Conservation (phyloP, 805 yeast species). For the Sugiyamaella smithiae region DNA sequence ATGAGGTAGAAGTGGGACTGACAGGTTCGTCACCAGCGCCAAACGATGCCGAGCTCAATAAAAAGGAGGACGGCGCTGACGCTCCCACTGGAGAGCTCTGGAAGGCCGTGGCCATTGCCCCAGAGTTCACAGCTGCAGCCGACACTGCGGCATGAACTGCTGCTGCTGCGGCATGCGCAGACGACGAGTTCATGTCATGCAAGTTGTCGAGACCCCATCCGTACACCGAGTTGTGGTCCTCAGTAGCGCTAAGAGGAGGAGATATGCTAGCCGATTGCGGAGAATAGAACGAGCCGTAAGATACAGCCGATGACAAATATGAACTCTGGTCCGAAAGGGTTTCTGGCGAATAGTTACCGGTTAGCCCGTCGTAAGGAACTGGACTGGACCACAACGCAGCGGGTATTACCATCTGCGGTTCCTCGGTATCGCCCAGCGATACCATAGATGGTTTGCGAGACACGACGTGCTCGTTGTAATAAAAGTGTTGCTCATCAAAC, state of each 20-base stretch:
- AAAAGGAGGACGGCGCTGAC: conserved; percentile 3
- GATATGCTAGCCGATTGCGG: conserved; percentile 9
- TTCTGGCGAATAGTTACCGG: conserved; percentile 10
- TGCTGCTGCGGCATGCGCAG: not conserved
- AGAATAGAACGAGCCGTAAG: conserved; percentile 10
- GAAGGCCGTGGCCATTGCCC: not conserved
- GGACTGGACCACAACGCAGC: conserved; percentile 13
- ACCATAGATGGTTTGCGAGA: conserved; percentile 13
- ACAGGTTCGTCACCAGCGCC: not conserved
- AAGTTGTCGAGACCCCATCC: conserved; percentile 4
- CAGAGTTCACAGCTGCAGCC: conserved; percentile 5
- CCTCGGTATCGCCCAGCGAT: conserved; percentile 9
- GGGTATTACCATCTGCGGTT: conserved; percentile 8
- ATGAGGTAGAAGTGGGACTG: not conserved
- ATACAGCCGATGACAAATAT: conserved; percentile 10
- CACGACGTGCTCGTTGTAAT: conserved; percentile 7
- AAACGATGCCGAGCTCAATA: not conserved
- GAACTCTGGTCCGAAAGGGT: conserved; percentile 5
- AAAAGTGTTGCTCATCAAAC: conserved; percentile 3
- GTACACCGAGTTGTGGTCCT: conserved; percentile 8
- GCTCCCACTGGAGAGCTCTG: not conserved
- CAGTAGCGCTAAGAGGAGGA: conserved; percentile 7
- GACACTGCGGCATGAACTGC: conserved; percentile 8
- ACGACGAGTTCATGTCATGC: conserved; percentile 1
- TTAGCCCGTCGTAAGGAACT: conserved; percentile 4